These are phyloP conservation scores for Claviceps cyperi DNA, from an alignment of 2,329 filamentous ascomycete genomes.

Conservation along the genomic window DNA sequence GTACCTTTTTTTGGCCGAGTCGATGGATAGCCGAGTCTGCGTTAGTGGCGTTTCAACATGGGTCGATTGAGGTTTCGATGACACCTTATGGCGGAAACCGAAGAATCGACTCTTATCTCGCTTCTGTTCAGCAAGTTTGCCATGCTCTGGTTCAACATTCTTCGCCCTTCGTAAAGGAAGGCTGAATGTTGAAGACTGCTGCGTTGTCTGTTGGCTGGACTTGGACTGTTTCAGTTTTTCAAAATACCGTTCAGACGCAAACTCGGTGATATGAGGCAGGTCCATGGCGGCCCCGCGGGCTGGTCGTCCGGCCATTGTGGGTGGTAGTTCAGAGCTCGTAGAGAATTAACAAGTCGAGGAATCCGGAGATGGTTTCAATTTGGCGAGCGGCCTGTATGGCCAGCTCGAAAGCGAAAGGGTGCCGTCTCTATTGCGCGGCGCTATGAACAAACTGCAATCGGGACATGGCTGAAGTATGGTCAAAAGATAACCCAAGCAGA, in stretches of 20 bases:
- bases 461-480: conserved; percentile 15
- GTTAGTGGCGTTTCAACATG: conserved; percentile 7
- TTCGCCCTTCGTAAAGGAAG: conserved; percentile 32
- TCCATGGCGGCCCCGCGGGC: conserved; percentile 33
- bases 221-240: conserved; percentile 43
- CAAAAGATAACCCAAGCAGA: not conserved
- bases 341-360: conserved; percentile 10
- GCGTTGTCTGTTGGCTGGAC: conserved; percentile 27
- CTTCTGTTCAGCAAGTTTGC: conserved; percentile 20
- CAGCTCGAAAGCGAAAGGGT: conserved; percentile 14
- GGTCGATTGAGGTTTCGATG: conserved; percentile 17
- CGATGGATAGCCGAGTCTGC: conserved; percentile 10
- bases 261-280: conserved; percentile 48
- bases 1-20: conserved; percentile 21
- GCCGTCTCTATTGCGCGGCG: conserved; percentile 19
- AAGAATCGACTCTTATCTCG: conserved; percentile 30
- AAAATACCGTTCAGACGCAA: conserved; percentile 50
- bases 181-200: conserved; percentile 33
- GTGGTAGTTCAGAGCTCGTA: not conserved
- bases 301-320: conserved; percentile 20
- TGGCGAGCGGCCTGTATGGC: conserved; percentile 13
- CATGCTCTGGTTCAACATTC: conserved; percentile 16
- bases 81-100: conserved; percentile 24
- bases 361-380: conserved; percentile 1
- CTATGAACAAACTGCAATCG: conserved; percentile 8